Evolutionary conservation across 306 rosid species (phyloP).

Genomic region (Benincasa hispida): DNA sequence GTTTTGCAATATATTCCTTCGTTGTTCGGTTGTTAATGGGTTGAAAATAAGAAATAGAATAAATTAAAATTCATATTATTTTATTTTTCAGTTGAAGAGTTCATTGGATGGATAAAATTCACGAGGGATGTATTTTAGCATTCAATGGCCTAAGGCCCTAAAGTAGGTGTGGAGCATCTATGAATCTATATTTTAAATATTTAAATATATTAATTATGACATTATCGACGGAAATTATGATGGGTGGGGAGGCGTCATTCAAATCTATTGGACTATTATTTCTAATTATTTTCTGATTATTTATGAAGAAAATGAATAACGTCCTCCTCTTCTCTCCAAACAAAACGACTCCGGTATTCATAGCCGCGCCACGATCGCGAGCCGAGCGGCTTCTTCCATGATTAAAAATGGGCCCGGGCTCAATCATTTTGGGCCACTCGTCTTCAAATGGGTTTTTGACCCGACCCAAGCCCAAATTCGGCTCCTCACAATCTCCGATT

Average conservation of each 20-base stretch:
- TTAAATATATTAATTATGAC: background rate
- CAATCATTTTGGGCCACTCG: background rate
- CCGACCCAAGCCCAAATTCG: background rate
- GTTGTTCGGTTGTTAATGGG: background rate
- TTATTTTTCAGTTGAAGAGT: background rate
- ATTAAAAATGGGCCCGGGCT: background rate
- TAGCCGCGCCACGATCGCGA: background rate
- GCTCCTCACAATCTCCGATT: background rate
- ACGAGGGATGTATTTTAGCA: background rate
- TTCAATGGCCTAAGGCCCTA: background rate
- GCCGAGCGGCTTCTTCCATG: background rate
- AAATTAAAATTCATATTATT: background rate
- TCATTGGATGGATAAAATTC: background rate
- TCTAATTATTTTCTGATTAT: background rate
- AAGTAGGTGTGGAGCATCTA: background rate
- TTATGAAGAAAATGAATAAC: background rate
- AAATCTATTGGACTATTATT: background rate
- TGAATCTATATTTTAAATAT: background rate
- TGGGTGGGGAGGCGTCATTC: background rate
- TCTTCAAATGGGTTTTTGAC: background rate
- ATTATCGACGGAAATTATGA: background rate
- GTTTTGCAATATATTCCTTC: background rate
- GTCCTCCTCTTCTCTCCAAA: no score
- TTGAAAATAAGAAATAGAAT: background rate
- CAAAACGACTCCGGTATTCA: background rate